Percentiles rank a stretch among this genome's conserved stretches.
Conservation (phyloP, 805 yeast species). For the Suhomyces sp. region DNA sequence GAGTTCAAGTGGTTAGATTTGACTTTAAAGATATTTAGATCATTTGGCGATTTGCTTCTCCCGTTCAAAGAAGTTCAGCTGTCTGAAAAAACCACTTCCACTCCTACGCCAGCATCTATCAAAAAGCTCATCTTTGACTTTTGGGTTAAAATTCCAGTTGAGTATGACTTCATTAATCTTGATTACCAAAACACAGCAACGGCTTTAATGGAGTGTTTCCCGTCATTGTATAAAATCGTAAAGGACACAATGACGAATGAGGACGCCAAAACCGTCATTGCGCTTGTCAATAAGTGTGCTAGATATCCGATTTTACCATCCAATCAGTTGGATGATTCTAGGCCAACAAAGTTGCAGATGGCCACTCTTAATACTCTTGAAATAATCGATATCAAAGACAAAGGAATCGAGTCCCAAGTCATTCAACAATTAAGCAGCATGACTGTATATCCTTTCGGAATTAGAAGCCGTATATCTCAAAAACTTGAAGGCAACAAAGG, state of each 20-base stretch:
- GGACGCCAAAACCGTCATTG: conserved; percentile 50
- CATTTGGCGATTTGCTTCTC: conserved; percentile 47
- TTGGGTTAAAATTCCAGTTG: conserved; percentile 45
- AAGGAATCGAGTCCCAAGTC: conserved; percentile 40
- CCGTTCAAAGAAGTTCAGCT: conserved; percentile 19
- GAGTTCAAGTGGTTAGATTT: conserved; percentile 48
- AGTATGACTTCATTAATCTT: conserved; percentile 40
- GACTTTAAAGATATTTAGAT: conserved; percentile 53
- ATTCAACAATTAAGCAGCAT: conserved; percentile 55
- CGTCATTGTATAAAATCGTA: conserved; percentile 42
- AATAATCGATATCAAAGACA: conserved; percentile 25
- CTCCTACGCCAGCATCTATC: conserved; percentile 11
- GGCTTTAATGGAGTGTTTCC: conserved; percentile 53
- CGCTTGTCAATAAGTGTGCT: conserved; percentile 61
- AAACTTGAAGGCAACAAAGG: conserved; percentile 42
- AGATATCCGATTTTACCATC: conserved; percentile 72
- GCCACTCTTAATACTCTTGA: conserved; percentile 52
- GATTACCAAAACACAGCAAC: conserved; percentile 62
- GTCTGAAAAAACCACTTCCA: background rate
- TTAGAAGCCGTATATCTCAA: conserved; percentile 53
- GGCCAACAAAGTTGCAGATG: conserved; percentile 60
- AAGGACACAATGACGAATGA: conserved; percentile 25
- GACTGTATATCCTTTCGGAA: conserved; percentile 58
- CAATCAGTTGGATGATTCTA: conserved; percentile 47
- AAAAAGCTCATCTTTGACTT: conserved; percentile 45